phyloP scores from a whole-genome alignment of 2,329 filamentous ascomycete species.

The Truncatella angustata region DNA sequence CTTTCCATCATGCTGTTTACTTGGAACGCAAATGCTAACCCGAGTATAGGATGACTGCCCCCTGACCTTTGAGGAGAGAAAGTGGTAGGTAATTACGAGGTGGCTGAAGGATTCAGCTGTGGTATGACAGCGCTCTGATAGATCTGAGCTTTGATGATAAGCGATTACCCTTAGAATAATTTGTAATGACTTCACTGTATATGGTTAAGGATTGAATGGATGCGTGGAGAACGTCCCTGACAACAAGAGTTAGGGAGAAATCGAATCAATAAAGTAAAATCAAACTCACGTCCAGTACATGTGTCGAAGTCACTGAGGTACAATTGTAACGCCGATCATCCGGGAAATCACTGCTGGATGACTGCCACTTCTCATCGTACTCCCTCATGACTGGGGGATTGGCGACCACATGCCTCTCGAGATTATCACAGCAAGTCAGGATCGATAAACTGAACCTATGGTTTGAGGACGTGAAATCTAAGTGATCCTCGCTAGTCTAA shows the following conservation, averaged over 20 bases:
- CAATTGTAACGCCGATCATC: too few relatives aligned
- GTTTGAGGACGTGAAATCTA: too few relatives aligned
- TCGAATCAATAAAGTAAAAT: not conserved
- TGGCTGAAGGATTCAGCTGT: not conserved
- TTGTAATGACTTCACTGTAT: conserved; percentile 22
- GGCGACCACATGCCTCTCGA: too few relatives aligned
- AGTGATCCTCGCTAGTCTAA: too few relatives aligned
- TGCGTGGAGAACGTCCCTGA: not conserved
- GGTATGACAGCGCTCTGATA: not conserved
- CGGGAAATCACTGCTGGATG: too few relatives aligned
- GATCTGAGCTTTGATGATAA: conserved; percentile 8
- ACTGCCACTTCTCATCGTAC: too few relatives aligned
- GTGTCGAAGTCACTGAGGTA: too few relatives aligned
- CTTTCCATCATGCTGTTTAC: too few relatives aligned
- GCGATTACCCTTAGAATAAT: conserved; percentile 21
- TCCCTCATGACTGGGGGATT: too few relatives aligned
- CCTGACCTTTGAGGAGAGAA: conserved; percentile 64
- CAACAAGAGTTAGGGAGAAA: not conserved
- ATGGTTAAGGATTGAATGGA: conserved; percentile 10
- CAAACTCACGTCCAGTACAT: too few relatives aligned
- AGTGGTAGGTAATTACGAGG: conserved; percentile 36
- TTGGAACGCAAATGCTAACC: conserved; percentile 28
- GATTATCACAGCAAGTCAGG: too few relatives aligned
- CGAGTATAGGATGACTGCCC: conserved; percentile 72
- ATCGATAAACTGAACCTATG: too few relatives aligned